phyloP scores from a whole-genome alignment of 352 stramenopile species.

The Phytophthora megakarya region DNA sequence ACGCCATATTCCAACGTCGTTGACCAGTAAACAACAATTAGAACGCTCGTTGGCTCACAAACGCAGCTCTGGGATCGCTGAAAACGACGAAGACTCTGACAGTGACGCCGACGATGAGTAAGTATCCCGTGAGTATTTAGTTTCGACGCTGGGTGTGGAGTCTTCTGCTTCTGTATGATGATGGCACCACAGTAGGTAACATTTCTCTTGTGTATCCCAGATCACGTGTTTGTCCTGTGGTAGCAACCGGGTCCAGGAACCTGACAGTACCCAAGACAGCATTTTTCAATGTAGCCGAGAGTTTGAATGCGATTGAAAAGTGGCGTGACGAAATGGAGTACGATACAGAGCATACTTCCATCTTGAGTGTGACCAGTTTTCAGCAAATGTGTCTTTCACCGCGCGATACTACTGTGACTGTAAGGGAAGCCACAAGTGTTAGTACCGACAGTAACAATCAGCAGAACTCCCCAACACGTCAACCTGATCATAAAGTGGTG shows the following conservation, averaged over 20 bases:
- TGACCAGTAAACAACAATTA: slow-evolving; percentile 43
- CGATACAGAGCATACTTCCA: slow-evolving; percentile 28
- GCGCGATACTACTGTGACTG: not conserved
- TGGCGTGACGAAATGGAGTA: slow-evolving; percentile 76
- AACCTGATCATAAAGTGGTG: slow-evolving; percentile 1
- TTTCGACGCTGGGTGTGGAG: slow-evolving; percentile 10
- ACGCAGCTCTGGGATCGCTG: slow-evolving; percentile 16
- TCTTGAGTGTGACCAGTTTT: slow-evolving; percentile 28
- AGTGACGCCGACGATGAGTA: slow-evolving; percentile 70
- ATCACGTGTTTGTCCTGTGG: slow-evolving; percentile 11
- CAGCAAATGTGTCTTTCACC: slow-evolving; percentile 41
- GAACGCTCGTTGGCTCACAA: slow-evolving; percentile 37
- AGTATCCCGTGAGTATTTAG: slow-evolving; percentile 38
- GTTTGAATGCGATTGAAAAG: slow-evolving; percentile 71
- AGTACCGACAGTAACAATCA: slow-evolving; percentile 15
- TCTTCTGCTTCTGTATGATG: not conserved
- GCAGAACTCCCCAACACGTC: slow-evolving; percentile 22
- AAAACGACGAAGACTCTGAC: slow-evolving; percentile 23
- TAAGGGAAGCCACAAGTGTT: not conserved
- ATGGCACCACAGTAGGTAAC: slow-evolving; percentile 2
- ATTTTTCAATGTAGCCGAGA: slow-evolving; percentile 80
- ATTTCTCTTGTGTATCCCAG: slow-evolving; percentile 6
- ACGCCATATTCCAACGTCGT: slow-evolving; percentile 36
- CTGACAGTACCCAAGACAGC: slow-evolving; percentile 31
- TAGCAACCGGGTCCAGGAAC: slow-evolving; percentile 10